A percentile compares a stretch with the other conserved stretches of the same genome.
Conservation (phyloP, 345 rosid species). For the Rhizophora mangle region DNA sequence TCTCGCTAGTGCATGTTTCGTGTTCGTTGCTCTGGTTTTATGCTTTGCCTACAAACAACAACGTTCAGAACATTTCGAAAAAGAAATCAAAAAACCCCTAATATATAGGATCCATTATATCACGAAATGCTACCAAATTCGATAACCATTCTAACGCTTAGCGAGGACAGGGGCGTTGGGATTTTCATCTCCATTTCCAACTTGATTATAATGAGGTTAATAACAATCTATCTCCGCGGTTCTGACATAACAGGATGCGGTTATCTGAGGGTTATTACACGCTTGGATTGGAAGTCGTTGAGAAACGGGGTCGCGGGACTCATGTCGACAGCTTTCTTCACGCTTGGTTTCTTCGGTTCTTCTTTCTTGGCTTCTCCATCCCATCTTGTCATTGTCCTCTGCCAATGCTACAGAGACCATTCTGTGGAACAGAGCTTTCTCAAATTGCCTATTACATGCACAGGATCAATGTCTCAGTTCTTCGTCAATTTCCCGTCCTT, state of each 20-base stretch:
- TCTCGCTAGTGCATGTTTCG: too few relatives aligned
- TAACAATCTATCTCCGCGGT: too few relatives aligned
- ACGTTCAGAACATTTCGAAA: too few relatives aligned
- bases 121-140: too few relatives aligned
- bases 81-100: too few relatives aligned
- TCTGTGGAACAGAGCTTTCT: constrained; percentile 49
- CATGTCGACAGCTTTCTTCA: neutral
- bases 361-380: constrained; percentile 30
- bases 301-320: constrained; percentile 11
- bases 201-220: too few relatives aligned
- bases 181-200: constrained; percentile 25
- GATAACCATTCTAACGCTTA: too few relatives aligned
- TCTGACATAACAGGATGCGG: constrained; percentile 7
- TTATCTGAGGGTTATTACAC: constrained; percentile 13
- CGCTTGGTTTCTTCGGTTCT: neutral
- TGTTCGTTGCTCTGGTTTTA: too few relatives aligned
- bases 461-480: constrained; percentile 49
- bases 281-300: constrained; percentile 13
- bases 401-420: constrained; percentile 49
- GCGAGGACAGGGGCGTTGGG: too few relatives aligned
- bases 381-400: constrained; percentile 53
- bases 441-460: constrained; percentile 35
- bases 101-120: too few relatives aligned
- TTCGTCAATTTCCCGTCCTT: constrained; percentile 63
- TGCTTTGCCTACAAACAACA: too few relatives aligned